Evolutionary conservation across 148 eudicot genomes (phyloP), one percentile per base, ranked within the genome.

Genomic region (Chenopodium berlandieri): DNA sequence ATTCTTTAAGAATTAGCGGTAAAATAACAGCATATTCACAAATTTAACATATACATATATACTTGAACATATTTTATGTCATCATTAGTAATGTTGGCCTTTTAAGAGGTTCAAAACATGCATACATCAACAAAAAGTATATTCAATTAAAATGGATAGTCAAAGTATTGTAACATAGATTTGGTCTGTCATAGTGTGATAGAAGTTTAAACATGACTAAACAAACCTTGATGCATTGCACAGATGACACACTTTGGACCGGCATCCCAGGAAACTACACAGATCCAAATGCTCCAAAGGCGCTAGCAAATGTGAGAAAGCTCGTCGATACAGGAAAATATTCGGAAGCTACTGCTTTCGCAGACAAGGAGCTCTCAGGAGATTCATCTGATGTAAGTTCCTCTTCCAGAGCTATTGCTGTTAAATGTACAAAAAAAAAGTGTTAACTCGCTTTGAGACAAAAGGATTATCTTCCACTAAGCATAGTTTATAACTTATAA

Each of bases 181-280:
- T 56, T 56, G 62, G 22, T 56, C 2, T 60, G 25, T 2, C 4
- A 54, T 54, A 54, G 60, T 56, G 62, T 62, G 4, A 62, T 62
- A 10, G 11, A 62, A 62, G n/a, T 17, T 40, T 70, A 11, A 34
- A 31, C 34, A 13, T 60, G 44, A 3, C 31, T 34, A 47, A 47
- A 34, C 79, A 62, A 1, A 76, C 16, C 44, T 78, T 78, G 80
- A 66, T 78, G 16, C n/a, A 16, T 30, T 76, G 22, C 69, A 75
- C 79, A 94, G 98, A 94, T 89, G 97, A 94, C 82, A 94, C 97
- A 9, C 93, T 94, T 75, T 94, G 98, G 98, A 94, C 94, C 14
- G 97, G 97, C 74, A 80, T 68, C 77, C 98, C 94, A 14, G 91
- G 92, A 25, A 83, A 90, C 82, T 92, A 94, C 78, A 88, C 91